phyloP scores from a whole-genome alignment of 148 eudicot species.

The Polygonum maritimum region DNA sequence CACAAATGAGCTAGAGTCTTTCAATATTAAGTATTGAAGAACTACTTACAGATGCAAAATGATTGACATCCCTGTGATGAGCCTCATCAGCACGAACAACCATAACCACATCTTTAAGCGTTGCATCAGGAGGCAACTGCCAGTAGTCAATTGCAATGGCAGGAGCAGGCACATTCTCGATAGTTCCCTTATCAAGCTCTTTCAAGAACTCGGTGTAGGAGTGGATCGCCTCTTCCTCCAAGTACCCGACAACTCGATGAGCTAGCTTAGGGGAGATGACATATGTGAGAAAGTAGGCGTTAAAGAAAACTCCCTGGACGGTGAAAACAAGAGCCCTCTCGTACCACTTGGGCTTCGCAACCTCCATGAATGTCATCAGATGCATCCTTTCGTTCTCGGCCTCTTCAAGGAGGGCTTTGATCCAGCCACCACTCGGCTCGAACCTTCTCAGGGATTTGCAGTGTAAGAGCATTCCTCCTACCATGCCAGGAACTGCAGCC shows the following conservation, averaged over 20 bases:
- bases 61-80: conserved; percentile 90
- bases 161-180: conserved; percentile 72
- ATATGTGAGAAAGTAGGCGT: conserved; percentile 72
- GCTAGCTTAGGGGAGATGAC: conserved; percentile 68
- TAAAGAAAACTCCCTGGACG: conserved; percentile 86
- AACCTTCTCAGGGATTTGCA: conserved; percentile 67
- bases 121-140: conserved; percentile 51
- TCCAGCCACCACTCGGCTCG: conserved; percentile 95
- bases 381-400: conserved; percentile 97
- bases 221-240: conserved; percentile 85
- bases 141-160: conserved; percentile 86
- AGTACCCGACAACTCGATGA: conserved; percentile 70
- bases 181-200: conserved; percentile 65
- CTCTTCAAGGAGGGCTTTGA: conserved; percentile 73
- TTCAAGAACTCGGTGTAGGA: conserved; percentile 78
- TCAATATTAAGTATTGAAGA: background rate
- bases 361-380: conserved; percentile 90
- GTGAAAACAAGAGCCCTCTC: conserved; percentile 67
- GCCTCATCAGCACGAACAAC: conserved; percentile 95
- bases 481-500: conserved; percentile 95
- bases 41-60: conserved; percentile 66
- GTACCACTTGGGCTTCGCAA: conserved; percentile 67
- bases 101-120: conserved; percentile 69
- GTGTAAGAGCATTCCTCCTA: conserved; percentile 85
- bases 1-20: background rate